Evolutionary conservation across 2,329 filamentous ascomycete genomes (phyloP), one percentile per base, ranked within the genome.

Genomic region (Hymenoscyphus scutula): DNA sequence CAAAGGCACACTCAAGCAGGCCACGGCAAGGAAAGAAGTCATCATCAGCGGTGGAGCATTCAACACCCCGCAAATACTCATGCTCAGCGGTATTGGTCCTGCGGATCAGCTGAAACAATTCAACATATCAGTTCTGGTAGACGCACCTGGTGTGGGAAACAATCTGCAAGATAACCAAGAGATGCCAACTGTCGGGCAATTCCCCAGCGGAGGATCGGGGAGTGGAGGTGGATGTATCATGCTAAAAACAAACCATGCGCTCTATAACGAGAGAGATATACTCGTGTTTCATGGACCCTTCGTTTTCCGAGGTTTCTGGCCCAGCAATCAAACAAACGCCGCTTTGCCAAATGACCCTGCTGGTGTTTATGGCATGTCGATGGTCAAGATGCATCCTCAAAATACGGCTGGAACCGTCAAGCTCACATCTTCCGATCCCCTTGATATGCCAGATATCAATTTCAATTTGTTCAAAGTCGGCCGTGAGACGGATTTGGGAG

Each of bases 391-490:
- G 37, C 53, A 57, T 19, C 54, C 59, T 15, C 59, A 57, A 29
- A 61, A 90, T 64, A 76, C 70, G 1, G 82, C 81, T 6, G 89
- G 89, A 11, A 81, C 79, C 1, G 87, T 92, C 5, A 81, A 75
- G 2, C 81, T 91, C 5, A 78, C 77, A 19, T 86, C 84, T 0
- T 75, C 81, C 0, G 82, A 91, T 70, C 88, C 88, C 0, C 82
- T 83, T 1, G 87, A 90, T 61, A 76, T 80, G 7, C 89, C 89
- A 0, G 74, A 82, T 5, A 88, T 90, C 67, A 76, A 77, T 54
- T 89, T 86, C 76, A 83, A 85, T 73, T 86, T 82, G 73, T 87
- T 83, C 74, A 56, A 59, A n/a, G 58, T 62, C 29, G 61, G 62
- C 5, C 53, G 38, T 5, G 38, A 62, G 13, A 25, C 51, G 19